Conservation (phyloP, 208 protist species). For the Trypanosoma mega region DNA sequence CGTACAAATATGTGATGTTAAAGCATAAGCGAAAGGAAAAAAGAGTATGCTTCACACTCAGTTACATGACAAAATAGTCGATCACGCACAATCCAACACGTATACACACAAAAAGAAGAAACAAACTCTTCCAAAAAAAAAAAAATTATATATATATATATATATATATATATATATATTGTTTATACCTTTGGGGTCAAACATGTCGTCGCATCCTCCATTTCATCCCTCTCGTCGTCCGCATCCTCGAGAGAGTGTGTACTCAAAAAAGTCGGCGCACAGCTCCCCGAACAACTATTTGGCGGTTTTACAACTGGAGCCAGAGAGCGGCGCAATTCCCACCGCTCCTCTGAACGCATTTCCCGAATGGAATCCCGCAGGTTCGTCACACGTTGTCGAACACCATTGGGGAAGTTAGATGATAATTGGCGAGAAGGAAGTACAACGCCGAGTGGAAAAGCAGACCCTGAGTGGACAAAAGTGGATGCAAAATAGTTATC, state of each 20-base stretch:
- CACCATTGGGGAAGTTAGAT: conserved; percentile 17
- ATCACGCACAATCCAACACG: no score
- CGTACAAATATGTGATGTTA: no score
- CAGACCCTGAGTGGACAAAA: conserved; percentile 1
- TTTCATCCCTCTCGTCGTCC: conserved; percentile 1
- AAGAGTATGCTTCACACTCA: no score
- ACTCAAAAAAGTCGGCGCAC: neutral
- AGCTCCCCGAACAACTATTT: conserved; percentile 9
- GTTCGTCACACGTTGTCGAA: conserved; percentile 29
- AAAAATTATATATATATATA: no score
- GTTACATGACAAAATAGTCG: no score
- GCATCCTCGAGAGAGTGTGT: neutral
- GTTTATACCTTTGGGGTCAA: no score
- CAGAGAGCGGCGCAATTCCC: conserved; percentile 10
- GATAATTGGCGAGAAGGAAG: conserved; percentile 27
- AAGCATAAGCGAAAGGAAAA: no score
- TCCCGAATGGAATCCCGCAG: conserved; percentile 26
- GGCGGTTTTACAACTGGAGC: neutral
- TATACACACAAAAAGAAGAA: no score
- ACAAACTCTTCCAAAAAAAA: no score
- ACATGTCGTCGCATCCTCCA: conserved; percentile 6
- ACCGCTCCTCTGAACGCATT: conserved; percentile 17
- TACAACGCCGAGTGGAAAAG: conserved; percentile 22
- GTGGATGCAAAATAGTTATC: conserved; percentile 25
- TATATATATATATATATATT: no score